A percentile compares a stretch with the other conserved stretches of the same genome.
phyloP scores from a whole-genome alignment of 1,284 basidiomycete genomes.

The Meripilus lineatus region DNA sequence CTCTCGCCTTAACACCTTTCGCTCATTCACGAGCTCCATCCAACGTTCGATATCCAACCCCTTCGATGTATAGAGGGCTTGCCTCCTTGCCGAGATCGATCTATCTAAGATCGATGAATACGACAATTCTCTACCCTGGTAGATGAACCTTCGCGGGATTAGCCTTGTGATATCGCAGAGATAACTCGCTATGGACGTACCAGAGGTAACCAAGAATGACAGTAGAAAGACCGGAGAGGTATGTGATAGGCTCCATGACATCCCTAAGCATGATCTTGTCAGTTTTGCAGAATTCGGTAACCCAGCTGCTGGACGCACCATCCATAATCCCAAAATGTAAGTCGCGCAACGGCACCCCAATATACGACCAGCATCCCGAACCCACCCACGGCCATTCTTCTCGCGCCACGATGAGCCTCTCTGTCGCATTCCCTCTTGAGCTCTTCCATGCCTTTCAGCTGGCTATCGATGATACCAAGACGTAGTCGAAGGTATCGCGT shows the following conservation, averaged over 20 bases:
- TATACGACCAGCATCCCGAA: constrained; percentile 56
- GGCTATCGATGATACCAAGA: constrained; percentile 36
- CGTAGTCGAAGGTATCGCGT: constrained; percentile 56
- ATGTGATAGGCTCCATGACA: constrained; percentile 67
- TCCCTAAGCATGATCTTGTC: constrained; percentile 39
- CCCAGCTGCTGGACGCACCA: constrained; percentile 34
- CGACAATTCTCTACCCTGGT: constrained; percentile 65
- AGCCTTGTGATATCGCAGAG: not conserved
- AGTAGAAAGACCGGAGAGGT: constrained; percentile 55
- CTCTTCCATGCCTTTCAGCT: constrained; percentile 44
- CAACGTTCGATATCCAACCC: constrained; percentile 61
- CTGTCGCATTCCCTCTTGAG: constrained; percentile 52
- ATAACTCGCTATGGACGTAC: constrained; percentile 23
- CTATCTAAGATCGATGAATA: constrained; percentile 56
- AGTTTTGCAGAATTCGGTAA: not conserved
- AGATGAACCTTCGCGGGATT: constrained; percentile 41
- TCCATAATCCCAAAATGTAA: constrained; percentile 63
- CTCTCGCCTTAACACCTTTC: constrained; percentile 44
- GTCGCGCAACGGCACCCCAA: constrained; percentile 57
- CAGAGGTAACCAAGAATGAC: constrained; percentile 58
- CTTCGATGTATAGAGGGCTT: constrained; percentile 51
- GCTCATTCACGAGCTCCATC: constrained; percentile 51
- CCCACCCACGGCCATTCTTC: constrained; percentile 51
- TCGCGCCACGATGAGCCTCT: constrained; percentile 52
- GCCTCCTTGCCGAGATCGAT: constrained; percentile 53